Conservation (phyloP, 192 early-diverging fungal genomes). For the Backusella australiensis region DNA sequence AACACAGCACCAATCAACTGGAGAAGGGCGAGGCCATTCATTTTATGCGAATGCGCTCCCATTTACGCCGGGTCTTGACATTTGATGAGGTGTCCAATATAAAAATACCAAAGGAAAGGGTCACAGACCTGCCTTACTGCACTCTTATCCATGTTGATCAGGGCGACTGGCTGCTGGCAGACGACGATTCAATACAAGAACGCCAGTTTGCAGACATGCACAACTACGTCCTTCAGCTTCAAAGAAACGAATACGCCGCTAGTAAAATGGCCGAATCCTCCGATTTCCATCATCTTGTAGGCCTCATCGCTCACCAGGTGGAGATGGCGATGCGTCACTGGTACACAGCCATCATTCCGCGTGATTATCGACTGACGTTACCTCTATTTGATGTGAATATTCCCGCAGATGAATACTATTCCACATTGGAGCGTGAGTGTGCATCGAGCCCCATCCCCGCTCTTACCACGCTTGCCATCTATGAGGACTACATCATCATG, state of each 20-base stretch:
- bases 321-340: slow-evolving; percentile 15
- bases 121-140: not conserved
- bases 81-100: slow-evolving; percentile 8
- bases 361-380: not conserved
- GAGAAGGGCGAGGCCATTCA: not conserved
- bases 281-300: not conserved
- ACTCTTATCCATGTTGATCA: not conserved
- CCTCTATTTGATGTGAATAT: slow-evolving; percentile 4
- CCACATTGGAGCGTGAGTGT: slow-evolving; percentile 12
- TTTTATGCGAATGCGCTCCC: not conserved
- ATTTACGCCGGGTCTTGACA: not conserved
- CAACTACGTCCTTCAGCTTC: not conserved
- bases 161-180: not conserved
- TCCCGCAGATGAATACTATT: not conserved
- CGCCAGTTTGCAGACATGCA: not conserved
- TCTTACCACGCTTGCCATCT: slow-evolving; percentile 5
- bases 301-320: not conserved
- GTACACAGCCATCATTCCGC: not conserved
- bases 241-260: not conserved
- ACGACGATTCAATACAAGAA: slow-evolving; percentile 9
- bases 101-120: not conserved
- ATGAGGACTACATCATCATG: slow-evolving; percentile 11
- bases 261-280: not conserved
- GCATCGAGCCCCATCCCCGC: not conserved
- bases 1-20: not conserved